A percentile compares a stretch with the other conserved stretches of the same genome.
These are phyloP conservation scores for Exophiala sp. DNA, from an alignment of 2,329 filamentous ascomycete genomes.

Conservation along the genomic window DNA sequence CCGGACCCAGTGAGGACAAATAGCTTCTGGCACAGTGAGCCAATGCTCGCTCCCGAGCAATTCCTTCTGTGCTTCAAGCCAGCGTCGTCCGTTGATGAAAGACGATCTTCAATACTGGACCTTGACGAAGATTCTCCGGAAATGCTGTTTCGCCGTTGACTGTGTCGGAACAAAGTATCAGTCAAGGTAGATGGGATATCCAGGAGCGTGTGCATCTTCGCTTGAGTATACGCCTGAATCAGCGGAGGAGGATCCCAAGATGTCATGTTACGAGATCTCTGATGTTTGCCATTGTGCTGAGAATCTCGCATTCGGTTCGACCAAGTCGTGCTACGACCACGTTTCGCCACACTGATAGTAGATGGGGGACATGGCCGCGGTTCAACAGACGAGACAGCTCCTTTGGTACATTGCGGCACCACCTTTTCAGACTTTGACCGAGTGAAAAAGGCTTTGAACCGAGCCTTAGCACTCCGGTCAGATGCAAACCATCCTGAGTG, in stretches of 20 bases:
- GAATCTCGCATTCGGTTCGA: constrained; percentile 6
- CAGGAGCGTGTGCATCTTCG: constrained; percentile 67
- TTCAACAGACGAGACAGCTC: background rate
- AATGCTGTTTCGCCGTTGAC: constrained; percentile 45
- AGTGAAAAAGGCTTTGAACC: constrained; percentile 18
- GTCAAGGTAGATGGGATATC: constrained; percentile 48
- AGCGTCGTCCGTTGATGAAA: constrained; percentile 32
- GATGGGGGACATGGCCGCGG: background rate
- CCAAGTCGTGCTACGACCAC: constrained; percentile 8
- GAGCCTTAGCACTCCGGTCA: constrained; percentile 19
- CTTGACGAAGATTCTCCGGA: constrained; percentile 10
- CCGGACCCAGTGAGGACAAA: constrained; percentile 42
- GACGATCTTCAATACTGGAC: constrained; percentile 27
- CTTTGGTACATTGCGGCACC: constrained; percentile 3
- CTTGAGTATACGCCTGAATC: constrained; percentile 81
- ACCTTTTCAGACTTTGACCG: constrained; percentile 18
- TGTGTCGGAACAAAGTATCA: constrained; percentile 59
- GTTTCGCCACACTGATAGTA: background rate
- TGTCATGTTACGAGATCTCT: constrained; percentile 15
- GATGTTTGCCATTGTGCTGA: constrained; percentile 4
- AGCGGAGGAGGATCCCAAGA: constrained; percentile 66
- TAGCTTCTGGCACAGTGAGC: constrained; percentile 38
- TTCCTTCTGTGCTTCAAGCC: constrained; percentile 34
- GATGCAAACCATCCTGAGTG: constrained; percentile 23
- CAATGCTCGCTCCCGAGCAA: constrained; percentile 36